These are phyloP conservation scores for Cinnamomum micranthum DNA, from an alignment of 164 flowering plant species.

Conservation along the genomic window DNA sequence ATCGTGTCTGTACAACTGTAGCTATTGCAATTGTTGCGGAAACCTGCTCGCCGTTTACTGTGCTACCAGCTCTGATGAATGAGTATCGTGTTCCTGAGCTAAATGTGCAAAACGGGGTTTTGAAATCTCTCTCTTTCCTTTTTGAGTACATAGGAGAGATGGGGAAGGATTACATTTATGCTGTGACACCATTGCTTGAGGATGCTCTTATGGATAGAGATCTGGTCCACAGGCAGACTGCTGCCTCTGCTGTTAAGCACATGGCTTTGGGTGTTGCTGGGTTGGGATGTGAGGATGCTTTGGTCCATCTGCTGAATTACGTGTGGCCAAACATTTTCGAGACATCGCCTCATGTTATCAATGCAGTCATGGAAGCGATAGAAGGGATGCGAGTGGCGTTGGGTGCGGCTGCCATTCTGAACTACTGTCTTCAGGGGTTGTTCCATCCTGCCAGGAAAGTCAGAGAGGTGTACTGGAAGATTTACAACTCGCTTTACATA, in stretches of 20 bases:
- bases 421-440: constrained; percentile 88
- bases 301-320: constrained; percentile 78
- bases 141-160: constrained; percentile 98
- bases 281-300: constrained; percentile 91
- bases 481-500: constrained; percentile 88
- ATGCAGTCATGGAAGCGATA: constrained; percentile 97
- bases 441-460: constrained; percentile 98
- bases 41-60: constrained; percentile 97
- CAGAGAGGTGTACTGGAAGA: constrained; percentile 97
- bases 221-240: constrained; percentile 95
- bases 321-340: constrained; percentile 98
- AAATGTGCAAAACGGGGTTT: constrained; percentile 95
- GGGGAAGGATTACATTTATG: constrained; percentile 98
- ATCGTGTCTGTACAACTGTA: constrained; percentile 98
- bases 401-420: constrained; percentile 83
- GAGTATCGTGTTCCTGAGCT: constrained; percentile 98
- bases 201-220: constrained; percentile 99
- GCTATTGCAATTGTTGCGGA: constrained; percentile 99
- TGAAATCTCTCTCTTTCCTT: constrained; percentile 87
- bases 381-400: constrained; percentile 99
- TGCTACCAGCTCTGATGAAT: constrained; percentile 93
- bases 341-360: constrained; percentile 97
- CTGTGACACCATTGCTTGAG: constrained; percentile 96
- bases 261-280: constrained; percentile 98
- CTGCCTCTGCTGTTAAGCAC: constrained; percentile 97